phyloP scores from a whole-genome alignment of 148 eudicot species.

The Silene conica region DNA sequence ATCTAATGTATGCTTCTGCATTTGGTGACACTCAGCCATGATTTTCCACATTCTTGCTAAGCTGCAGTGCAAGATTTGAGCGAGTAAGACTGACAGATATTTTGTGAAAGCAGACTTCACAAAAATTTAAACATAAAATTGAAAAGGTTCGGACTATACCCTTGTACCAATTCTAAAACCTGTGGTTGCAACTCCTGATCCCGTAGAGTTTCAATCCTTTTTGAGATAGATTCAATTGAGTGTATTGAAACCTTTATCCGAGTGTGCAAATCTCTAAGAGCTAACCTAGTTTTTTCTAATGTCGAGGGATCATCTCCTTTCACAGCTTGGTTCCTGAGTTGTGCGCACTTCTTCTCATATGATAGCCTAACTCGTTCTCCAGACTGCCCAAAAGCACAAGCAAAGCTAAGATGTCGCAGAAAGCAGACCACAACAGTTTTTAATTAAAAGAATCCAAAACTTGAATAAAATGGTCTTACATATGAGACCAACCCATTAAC shows the following conservation, averaged over 20 bases:
- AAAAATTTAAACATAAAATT: neutral
- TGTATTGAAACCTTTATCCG: conserved; percentile 93
- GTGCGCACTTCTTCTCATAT: conserved; percentile 81
- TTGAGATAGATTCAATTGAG: conserved; percentile 86
- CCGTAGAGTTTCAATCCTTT: conserved; percentile 80
- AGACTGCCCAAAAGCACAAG: conserved; percentile 37
- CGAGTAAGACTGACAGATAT: neutral
- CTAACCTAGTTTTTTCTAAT: conserved; percentile 63
- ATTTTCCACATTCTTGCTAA: conserved; percentile 87
- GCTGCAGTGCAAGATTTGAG: conserved; percentile 33
- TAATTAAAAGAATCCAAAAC: neutral
- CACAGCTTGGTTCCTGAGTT: conserved; percentile 68
- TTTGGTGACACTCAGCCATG: conserved; percentile 89
- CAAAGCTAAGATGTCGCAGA: conserved; percentile 2
- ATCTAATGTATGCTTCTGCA: conserved; percentile 77
- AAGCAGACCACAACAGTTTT: neutral
- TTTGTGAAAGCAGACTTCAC: neutral
- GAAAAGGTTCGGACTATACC: conserved; percentile 48
- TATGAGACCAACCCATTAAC: neutral
- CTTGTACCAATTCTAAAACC: conserved; percentile 74
- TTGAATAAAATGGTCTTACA: neutral
- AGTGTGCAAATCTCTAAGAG: conserved; percentile 76
- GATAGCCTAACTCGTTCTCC: conserved; percentile 78
- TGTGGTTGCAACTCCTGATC: conserved; percentile 92
- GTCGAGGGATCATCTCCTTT: conserved; percentile 82